Evolutionary conservation across 2,329 filamentous ascomycete species (phyloP), one percentile per base, ranked within the genome.

Genomic region (Aspergillus tubingensis): DNA sequence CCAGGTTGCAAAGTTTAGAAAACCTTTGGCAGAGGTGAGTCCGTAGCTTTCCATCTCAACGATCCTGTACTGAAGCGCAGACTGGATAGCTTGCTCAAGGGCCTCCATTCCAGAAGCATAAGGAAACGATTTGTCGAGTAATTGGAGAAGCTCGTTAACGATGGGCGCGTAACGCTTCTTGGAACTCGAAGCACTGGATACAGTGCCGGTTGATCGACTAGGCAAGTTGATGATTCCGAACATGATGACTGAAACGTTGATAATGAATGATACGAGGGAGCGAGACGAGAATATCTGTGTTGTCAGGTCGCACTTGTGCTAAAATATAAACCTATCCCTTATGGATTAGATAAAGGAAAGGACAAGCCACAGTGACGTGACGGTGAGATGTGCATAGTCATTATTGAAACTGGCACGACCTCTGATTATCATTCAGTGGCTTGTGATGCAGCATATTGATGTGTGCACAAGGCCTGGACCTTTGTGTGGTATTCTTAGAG

Each of bases 1-100:
- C 41, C 59, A 58, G 51, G 62, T 57, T 49, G 55, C 44, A 39
- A 57, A 64, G 25, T 57, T 41, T 8, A 67, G 57, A 21, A 66
- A 68, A 2, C 62, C 59, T 5, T 11, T 13, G 2, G 41, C 41
- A 15, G 41, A 44, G 8, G 5, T 44, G 17, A 44, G 41, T 3
- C 41, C 41, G 41, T 44, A 44, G 17, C 41, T 44, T 21, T 44
- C 41, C 41, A 44, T 44, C 41, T 44, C 41, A 8, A 21, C 19
- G 11, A 44, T 44, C 21, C 21, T 19, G 4, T 23, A 21, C 17
- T 21, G 10, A 13, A 21, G 41, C 2, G 41, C n/a, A 13, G 41
- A 21, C 6, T 44, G 41, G 19, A 44, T 23, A 7, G 41, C 41
- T 44, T 44, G 41, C 3, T 44, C 41, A 3, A 44, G 41, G 17